phyloP scores from a whole-genome alignment of 2,329 filamentous ascomycete species.

The Xylaria digitata region DNA sequence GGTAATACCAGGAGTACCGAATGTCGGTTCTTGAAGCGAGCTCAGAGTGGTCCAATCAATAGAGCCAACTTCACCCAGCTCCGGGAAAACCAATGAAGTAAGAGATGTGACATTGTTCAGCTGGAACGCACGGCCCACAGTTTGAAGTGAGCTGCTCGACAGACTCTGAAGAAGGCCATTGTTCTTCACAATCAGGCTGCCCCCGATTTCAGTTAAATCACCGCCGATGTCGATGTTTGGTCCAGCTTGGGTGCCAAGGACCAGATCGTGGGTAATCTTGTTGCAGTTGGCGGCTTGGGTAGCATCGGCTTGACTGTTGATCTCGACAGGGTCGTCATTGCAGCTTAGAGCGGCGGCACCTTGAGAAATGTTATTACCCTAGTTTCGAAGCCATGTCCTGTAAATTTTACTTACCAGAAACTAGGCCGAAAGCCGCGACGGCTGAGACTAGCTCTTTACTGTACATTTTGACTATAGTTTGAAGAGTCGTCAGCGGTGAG shows the following conservation, averaged over 20 bases:
- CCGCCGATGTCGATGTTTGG: constrained; percentile 72
- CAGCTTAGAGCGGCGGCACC: constrained; percentile 49
- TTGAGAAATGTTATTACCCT: constrained; percentile 30
- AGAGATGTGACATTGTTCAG: constrained; percentile 77
- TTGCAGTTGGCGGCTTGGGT: constrained; percentile 70
- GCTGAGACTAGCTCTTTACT: constrained; percentile 59
- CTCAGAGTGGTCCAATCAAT: constrained; percentile 81
- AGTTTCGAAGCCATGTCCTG: too few relatives aligned
- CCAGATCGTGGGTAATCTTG: constrained; percentile 76
- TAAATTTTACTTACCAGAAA: constrained; percentile 55
- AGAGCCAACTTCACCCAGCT: constrained; percentile 71
- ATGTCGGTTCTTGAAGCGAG: constrained; percentile 61
- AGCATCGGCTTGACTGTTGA: constrained; percentile 73
- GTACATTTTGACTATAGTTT: constrained; percentile 57
- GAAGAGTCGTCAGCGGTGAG: constrained; percentile 21
- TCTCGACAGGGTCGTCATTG: constrained; percentile 59
- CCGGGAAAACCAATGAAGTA: constrained; percentile 72
- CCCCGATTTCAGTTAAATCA: constrained; percentile 63
- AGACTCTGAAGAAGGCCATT: constrained; percentile 71
- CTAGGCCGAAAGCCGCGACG: constrained; percentile 57
- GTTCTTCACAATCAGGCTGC: constrained; percentile 69
- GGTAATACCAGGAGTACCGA: constrained; percentile 68
- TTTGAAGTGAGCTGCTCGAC: constrained; percentile 67
- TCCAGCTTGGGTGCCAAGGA: constrained; percentile 67
- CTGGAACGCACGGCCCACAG: constrained; percentile 76